Evolutionary conservation across 192 early-diverging fungal species (phyloP).

Genomic region (Coemansia sp.): DNA sequence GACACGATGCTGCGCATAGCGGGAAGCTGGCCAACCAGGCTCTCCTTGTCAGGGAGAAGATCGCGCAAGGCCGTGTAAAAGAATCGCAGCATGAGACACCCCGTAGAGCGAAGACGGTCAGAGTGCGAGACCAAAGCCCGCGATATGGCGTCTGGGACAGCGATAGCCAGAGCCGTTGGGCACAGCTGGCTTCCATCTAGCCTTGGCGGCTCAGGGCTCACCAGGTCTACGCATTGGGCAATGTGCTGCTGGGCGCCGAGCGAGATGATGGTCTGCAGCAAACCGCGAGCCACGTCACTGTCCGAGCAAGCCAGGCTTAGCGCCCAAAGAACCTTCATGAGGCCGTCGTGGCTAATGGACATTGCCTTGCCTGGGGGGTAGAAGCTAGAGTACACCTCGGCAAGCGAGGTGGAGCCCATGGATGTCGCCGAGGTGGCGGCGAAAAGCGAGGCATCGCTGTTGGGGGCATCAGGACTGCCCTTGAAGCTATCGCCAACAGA

Average conservation of each 20-base stretch:
- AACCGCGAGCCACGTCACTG: constrained; percentile 18
- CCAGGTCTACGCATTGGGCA: constrained; percentile 22
- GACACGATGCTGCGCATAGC: constrained; percentile 63
- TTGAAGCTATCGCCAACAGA: constrained; percentile 36
- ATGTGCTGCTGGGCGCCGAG: constrained; percentile 39
- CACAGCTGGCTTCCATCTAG: not conserved
- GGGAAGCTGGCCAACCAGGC: constrained; percentile 40
- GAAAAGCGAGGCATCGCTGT: constrained; percentile 12
- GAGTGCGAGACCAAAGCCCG: constrained; percentile 34
- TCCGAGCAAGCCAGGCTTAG: constrained; percentile 35
- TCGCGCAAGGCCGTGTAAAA: constrained; percentile 27
- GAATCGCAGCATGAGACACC: constrained; percentile 25
- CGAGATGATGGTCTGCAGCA: constrained; percentile 26
- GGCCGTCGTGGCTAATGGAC: constrained; percentile 19
- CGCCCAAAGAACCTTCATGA: constrained; percentile 37
- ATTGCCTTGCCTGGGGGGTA: constrained; percentile 4
- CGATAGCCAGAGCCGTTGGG: constrained; percentile 16
- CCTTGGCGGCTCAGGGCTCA: constrained; percentile 1
- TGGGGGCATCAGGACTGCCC: constrained; percentile 4
- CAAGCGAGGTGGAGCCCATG: constrained; percentile 11
- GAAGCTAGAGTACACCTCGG: constrained; percentile 8
- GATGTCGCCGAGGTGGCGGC: constrained; percentile 17
- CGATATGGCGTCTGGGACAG: constrained; percentile 38
- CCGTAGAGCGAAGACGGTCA: constrained; percentile 13
- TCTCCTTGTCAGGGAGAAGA: constrained; percentile 7